These are phyloP conservation scores for Apiotrichum gamsii DNA, from an alignment of 1,284 basidiomycete genomes.

Conservation along the genomic window DNA sequence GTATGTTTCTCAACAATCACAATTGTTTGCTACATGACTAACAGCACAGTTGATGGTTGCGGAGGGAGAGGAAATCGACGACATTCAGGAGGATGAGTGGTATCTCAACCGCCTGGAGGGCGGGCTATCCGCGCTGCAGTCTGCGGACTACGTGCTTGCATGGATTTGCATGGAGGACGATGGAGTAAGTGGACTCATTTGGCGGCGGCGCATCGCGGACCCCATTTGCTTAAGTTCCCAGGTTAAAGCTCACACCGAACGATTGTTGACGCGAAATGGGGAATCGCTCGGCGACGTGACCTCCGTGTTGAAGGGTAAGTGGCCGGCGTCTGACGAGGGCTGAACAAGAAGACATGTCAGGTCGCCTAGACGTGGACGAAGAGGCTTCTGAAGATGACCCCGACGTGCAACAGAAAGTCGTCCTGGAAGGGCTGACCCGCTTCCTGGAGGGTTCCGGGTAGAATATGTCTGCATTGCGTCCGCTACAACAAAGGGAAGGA, in stretches of 20 bases:
- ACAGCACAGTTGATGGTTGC: slow-evolving; percentile 52
- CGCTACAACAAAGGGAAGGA: not conserved
- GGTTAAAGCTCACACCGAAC: slow-evolving; percentile 59
- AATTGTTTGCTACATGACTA: not conserved
- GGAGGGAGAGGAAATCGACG: slow-evolving; percentile 57
- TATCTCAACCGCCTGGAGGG: slow-evolving; percentile 78
- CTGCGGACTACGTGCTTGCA: slow-evolving; percentile 83
- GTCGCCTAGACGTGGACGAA: slow-evolving; percentile 28
- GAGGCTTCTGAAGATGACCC: slow-evolving; percentile 13
- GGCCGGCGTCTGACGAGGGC: not conserved
- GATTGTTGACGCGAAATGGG: slow-evolving; percentile 66
- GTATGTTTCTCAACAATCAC: slow-evolving; percentile 47
- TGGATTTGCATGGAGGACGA: slow-evolving; percentile 99
- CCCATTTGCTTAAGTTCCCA: slow-evolving; percentile 12
- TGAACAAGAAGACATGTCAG: slow-evolving; percentile 25
- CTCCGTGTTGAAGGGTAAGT: slow-evolving; percentile 35
- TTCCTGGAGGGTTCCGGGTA: slow-evolving; percentile 14
- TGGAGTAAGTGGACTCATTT: slow-evolving; percentile 67
- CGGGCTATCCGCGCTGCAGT: slow-evolving; percentile 83
- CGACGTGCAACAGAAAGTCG: slow-evolving; percentile 23
- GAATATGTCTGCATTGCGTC: not conserved
- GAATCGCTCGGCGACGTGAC: slow-evolving; percentile 33
- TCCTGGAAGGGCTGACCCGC: slow-evolving; percentile 27
- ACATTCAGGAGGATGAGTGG: slow-evolving; percentile 66
- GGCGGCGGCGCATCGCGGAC: not conserved